Base-by-base conservation (phyloP, 2,329 filamentous ascomycete genomes). In the Ascochyta lentis region DNA sequence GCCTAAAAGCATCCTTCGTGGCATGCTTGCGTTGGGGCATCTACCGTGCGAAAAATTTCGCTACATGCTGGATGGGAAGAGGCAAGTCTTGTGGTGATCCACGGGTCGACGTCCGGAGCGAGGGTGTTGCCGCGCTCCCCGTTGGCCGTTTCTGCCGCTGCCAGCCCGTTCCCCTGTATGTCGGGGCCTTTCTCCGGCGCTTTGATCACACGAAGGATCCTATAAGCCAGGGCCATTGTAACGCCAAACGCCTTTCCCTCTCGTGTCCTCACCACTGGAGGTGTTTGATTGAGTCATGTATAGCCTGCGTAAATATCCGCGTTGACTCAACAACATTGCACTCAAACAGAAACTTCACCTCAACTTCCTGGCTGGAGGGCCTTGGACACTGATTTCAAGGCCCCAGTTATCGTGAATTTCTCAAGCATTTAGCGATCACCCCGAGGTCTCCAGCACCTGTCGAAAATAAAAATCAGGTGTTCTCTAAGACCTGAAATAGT, bases 81-180 rank as follows among this genome's bases (percentile, higher is more conserved):
- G 46, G 52, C 10, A 55, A 56, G 37, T 42, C 12, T 26, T 31
- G 31, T 46, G 53, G 26, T 56, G 47, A 56, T 56, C 47, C 31
- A 26, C 33, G 47, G 31, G n/a, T 38, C 13, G 29, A 33, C 29
- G 16, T 31, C 44, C 27, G 24, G 37, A 42, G 41, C 35, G 46
- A 41, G 22, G 46, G 19, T 29, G 35, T 15, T n/a, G 41, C 46
- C 31, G 41, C 37, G 23, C 5, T 44, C 35, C 29, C 35, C 40
- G 45, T 40, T 46, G 52, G 40, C 40, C 41, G 46, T 49, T 42
- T 8, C 16, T 35, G 34, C 45, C 40, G 45, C 50, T 34, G 24
- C 19, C 37, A 53, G 29, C 37, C 31, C 38, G 33, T 35, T 15
- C 27, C 27, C 44, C 39, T 31, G 34, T 23, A 23, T 29, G 31